phyloP scores from a whole-genome alignment of 129 eudicot species.

The Centaurea solstitialis region DNA sequence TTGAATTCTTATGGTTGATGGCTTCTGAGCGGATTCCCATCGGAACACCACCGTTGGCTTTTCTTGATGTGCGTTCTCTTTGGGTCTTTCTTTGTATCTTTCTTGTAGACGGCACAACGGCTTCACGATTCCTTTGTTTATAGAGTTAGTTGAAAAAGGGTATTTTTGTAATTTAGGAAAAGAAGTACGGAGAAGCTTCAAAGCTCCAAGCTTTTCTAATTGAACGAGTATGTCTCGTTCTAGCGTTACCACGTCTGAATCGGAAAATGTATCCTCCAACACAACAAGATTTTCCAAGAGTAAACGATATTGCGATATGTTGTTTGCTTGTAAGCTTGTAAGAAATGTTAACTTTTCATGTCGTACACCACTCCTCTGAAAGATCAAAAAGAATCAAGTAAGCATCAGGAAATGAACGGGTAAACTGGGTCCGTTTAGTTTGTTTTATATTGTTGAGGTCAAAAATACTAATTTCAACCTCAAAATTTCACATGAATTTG shows the following conservation, averaged over 20 bases:
- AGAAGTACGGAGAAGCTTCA: constrained; percentile 49
- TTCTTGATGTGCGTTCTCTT: constrained; percentile 37
- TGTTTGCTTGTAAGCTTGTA: constrained; percentile 52
- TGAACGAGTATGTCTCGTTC: constrained; percentile 75
- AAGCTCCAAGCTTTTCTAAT: constrained; percentile 86
- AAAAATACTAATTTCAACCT: constrained; percentile 9
- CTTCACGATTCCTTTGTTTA: constrained; percentile 29
- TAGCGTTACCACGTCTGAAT: constrained; percentile 53
- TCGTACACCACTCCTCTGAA: constrained; percentile 48
- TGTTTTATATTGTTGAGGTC: neutral
- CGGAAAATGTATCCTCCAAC: constrained; percentile 63
- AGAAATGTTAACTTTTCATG: constrained; percentile 38
- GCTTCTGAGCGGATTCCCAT: constrained; percentile 28
- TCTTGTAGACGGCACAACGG: constrained; percentile 56
- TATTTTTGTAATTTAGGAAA: constrained; percentile 41
- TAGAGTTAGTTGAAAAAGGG: constrained; percentile 25
- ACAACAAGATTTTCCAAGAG: constrained; percentile 67
- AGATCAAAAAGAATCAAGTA: constrained; percentile 9
- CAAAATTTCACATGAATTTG: neutral
- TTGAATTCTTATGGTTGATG: constrained; percentile 23
- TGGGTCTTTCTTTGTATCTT: constrained; percentile 63
- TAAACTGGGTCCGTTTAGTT: neutral
- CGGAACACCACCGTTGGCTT: constrained; percentile 27
- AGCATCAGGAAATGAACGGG: constrained; percentile 9
- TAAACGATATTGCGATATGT: constrained; percentile 56